Conservation (phyloP, 2,329 filamentous ascomycete species). For the Trichoderma sp. region DNA sequence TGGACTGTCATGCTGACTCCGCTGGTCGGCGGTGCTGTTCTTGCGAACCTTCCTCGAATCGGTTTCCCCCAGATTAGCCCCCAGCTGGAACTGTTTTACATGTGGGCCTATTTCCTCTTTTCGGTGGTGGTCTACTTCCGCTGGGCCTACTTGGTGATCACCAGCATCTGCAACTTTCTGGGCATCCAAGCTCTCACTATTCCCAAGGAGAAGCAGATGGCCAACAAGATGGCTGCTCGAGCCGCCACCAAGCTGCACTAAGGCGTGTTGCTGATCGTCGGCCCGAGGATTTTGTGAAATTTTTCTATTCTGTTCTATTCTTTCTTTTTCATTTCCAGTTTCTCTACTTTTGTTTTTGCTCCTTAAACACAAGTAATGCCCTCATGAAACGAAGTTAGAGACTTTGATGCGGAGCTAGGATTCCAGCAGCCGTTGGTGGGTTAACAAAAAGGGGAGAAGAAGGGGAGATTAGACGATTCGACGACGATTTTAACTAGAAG, state of each 20-base stretch:
- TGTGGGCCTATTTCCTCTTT: constrained; percentile 81
- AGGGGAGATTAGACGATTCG: not conserved
- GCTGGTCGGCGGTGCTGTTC: constrained; percentile 77
- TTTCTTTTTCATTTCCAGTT: not conserved
- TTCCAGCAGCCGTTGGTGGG: not conserved
- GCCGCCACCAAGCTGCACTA: constrained; percentile 38
- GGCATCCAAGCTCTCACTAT: constrained; percentile 96
- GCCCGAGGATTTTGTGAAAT: not conserved
- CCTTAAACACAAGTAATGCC: constrained; percentile 7
- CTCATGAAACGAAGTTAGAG: constrained; percentile 11
- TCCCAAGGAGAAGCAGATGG: constrained; percentile 57
- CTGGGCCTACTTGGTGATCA: constrained; percentile 90
- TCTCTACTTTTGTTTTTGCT: constrained; percentile 1
- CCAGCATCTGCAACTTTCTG: constrained; percentile 85
- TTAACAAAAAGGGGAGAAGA: constrained; percentile 2
- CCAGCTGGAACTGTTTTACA: constrained; percentile 71
- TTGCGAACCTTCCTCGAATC: constrained; percentile 78
- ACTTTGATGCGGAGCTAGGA: not conserved
- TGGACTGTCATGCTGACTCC: constrained; percentile 92
- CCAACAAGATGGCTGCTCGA: constrained; percentile 47
- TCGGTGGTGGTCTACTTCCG: constrained; percentile 82
- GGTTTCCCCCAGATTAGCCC: constrained; percentile 67
- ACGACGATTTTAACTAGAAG: constrained; percentile 8
- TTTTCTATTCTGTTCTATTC: not conserved
- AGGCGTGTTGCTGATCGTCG: not conserved